These are phyloP conservation scores for Globisporangium camurandrum DNA, from an alignment of 352 stramenopile species.

Conservation along the genomic window DNA sequence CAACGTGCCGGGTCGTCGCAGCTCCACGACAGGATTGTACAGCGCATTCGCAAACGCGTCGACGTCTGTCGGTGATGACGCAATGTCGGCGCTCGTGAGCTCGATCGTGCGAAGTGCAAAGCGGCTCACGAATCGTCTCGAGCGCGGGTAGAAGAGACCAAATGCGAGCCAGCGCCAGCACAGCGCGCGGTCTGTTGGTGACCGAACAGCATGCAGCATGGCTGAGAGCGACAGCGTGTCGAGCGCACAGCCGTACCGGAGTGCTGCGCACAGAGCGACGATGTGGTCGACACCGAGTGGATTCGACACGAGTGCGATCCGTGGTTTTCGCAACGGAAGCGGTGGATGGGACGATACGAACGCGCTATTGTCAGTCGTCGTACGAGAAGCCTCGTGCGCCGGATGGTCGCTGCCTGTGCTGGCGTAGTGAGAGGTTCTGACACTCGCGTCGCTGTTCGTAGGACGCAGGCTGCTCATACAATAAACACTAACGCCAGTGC, in stretches of 20 bases:
- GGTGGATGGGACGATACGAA: no score
- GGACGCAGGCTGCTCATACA: no score
- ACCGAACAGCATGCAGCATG: not conserved
- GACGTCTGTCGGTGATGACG: not conserved
- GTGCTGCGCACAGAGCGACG: not conserved
- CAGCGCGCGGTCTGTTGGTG: not conserved
- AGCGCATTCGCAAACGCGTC: not conserved
- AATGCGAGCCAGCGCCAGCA: conserved; percentile 7
- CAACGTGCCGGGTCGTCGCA: no score
- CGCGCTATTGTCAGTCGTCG: no score
- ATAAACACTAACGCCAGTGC: no score
- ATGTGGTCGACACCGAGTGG: not conserved
- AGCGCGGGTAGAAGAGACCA: conserved; percentile 6
- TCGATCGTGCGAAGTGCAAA: not conserved
- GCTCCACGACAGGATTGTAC: not conserved
- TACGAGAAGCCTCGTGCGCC: no score
- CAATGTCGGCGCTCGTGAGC: not conserved
- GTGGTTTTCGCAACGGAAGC: no score
- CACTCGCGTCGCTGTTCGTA: no score
- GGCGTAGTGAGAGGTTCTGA: no score
- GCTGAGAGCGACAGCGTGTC: not conserved
- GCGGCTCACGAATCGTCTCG: not conserved
- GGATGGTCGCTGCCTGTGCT: no score
- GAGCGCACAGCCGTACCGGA: conserved; percentile 1
- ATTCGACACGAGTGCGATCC: not conserved